These are phyloP conservation scores for Diaporthe capsici DNA, from an alignment of 2,329 filamentous ascomycete genomes.

Conservation along the genomic window DNA sequence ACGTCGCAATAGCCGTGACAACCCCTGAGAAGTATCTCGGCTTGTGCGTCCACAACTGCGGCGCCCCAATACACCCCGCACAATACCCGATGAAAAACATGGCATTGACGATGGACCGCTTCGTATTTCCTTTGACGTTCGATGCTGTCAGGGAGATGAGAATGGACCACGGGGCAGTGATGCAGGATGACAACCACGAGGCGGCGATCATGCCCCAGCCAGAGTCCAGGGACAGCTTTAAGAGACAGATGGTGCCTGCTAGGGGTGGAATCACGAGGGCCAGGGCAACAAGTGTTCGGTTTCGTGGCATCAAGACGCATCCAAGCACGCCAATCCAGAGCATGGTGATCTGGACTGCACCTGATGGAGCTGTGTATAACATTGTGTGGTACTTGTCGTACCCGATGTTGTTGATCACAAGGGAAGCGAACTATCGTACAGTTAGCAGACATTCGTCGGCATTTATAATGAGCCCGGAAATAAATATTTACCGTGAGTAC, in stretches of 20 bases:
- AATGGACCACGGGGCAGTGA: conserved; percentile 58
- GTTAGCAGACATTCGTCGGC: conserved; percentile 34
- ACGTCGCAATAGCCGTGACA: conserved; percentile 60
- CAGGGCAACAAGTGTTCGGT: conserved; percentile 56
- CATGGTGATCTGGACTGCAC: conserved; percentile 60
- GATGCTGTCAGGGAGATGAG: conserved; percentile 60
- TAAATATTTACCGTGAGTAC: conserved; percentile 54
- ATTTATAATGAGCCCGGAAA: background rate
- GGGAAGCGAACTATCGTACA: conserved; percentile 58
- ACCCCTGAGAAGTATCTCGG: conserved; percentile 62
- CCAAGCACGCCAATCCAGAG: conserved; percentile 61
- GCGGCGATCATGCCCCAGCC: conserved; percentile 64
- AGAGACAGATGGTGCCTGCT: conserved; percentile 59
- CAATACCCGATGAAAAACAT: conserved; percentile 67
- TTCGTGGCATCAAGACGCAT: conserved; percentile 55
- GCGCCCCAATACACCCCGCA: conserved; percentile 59
- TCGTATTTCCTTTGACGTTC: conserved; percentile 67
- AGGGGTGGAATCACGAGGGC: conserved; percentile 58
- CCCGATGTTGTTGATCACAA: conserved; percentile 63
- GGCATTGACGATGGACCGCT: conserved; percentile 60
- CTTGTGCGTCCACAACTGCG: conserved; percentile 63
- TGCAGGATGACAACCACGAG: conserved; percentile 62
- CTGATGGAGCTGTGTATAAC: conserved; percentile 62
- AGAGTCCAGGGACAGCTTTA: conserved; percentile 55
- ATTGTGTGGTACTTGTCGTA: conserved; percentile 61